Conservation (phyloP, 805 yeast species). For the Nakazawaea siamensis region DNA sequence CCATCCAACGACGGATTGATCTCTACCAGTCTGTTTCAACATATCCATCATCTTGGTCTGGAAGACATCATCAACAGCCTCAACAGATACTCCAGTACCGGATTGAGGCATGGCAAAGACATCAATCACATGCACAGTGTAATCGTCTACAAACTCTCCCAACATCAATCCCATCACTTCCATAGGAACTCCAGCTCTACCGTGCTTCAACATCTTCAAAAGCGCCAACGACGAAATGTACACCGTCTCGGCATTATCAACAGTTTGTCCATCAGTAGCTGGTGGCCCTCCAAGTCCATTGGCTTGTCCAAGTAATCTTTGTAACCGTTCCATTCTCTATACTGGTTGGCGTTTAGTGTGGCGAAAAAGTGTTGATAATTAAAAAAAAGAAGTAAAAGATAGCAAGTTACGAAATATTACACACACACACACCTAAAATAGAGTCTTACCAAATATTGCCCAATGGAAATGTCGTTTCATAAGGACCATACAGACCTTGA, state of each 20-base stretch:
- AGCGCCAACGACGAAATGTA: constrained; percentile 93
- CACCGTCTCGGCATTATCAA: constrained; percentile 94
- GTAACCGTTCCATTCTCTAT: constrained; percentile 36
- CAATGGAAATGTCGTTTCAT: constrained; percentile 2
- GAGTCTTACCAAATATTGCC: constrained; percentile 2
- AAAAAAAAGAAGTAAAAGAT: not conserved
- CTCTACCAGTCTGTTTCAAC: constrained; percentile 98
- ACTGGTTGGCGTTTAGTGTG: constrained; percentile 3
- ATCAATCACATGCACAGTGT: constrained; percentile 93
- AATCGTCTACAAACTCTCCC: constrained; percentile 96
- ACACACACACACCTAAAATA: not conserved
- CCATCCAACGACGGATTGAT: constrained; percentile 99
- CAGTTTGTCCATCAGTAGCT: constrained; percentile 67
- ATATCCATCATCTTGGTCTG: constrained; percentile 99
- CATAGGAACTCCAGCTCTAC: constrained; percentile 83
- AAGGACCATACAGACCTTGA: constrained; percentile 6
- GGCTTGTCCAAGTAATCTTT: constrained; percentile 32
- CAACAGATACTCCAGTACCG: constrained; percentile 97
- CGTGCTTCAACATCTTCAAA: constrained; percentile 94
- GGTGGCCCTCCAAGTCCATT: constrained; percentile 36
- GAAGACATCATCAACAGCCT: constrained; percentile 98
- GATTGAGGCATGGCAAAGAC: constrained; percentile 99
- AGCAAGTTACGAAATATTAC: too few relatives aligned
- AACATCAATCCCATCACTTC: constrained; percentile 95
- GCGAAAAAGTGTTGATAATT: not conserved